Conservation (phyloP, 1,139 yeast species). For the Suhomyces guaymorum region DNA sequence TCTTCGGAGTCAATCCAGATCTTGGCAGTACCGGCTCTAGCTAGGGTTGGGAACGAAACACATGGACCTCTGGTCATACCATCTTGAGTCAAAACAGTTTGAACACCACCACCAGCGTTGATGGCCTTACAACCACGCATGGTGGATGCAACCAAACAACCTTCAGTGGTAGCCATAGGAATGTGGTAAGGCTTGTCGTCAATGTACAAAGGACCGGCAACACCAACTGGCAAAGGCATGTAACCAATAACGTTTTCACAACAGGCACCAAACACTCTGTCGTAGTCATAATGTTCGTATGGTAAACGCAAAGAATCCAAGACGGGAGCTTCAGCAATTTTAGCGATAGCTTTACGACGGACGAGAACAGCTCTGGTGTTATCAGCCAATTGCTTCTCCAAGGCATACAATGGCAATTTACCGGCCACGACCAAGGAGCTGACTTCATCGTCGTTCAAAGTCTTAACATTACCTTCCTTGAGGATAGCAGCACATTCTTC, state of each 20-base stretch:
- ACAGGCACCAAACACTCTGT: constrained; percentile 96
- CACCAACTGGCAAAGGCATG: constrained; percentile 95
- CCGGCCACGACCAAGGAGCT: constrained; percentile 70
- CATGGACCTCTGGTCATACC: constrained; percentile 99
- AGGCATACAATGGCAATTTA: constrained; percentile 85
- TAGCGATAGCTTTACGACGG: constrained; percentile 89
- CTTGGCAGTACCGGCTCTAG: constrained; percentile 93
- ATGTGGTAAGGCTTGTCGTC: constrained; percentile 86
- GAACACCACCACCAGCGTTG: constrained; percentile 95
- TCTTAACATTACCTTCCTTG: constrained; percentile 71
- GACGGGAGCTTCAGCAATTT: constrained; percentile 78
- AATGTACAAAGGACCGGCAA: constrained; percentile 93
- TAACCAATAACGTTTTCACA: constrained; percentile 98
- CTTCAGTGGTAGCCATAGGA: constrained; percentile 99
- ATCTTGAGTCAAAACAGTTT: constrained; percentile 88
- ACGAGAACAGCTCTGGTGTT: constrained; percentile 89
- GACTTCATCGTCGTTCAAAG: constrained; percentile 72
- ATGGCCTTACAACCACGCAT: constrained; percentile 99
- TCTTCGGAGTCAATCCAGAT: constrained; percentile 95
- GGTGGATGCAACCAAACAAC: constrained; percentile 95
- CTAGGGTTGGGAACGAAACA: constrained; percentile 78
- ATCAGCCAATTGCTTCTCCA: constrained; percentile 87
- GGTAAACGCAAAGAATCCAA: constrained; percentile 75
- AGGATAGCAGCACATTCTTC: constrained; percentile 65
- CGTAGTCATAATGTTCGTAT: constrained; percentile 81